Evolutionary conservation across 1,284 basidiomycete genomes (phyloP).

Genomic region (Melanopsichium pennsylvanicum): DNA sequence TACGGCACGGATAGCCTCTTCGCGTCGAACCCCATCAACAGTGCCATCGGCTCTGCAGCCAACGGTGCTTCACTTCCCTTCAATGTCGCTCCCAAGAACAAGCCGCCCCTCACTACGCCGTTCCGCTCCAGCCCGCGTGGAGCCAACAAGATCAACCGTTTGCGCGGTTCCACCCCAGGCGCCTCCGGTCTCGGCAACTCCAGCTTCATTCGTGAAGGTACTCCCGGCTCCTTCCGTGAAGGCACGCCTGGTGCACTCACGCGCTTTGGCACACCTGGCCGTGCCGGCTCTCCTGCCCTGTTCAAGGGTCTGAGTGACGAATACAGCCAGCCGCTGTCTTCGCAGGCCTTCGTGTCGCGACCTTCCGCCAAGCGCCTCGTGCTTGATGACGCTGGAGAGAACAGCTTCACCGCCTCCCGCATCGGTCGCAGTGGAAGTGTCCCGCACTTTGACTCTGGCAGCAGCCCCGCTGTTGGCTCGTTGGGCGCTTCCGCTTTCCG

Average conservation of each 20-base stretch:
- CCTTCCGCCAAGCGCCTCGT: conserved; percentile 94
- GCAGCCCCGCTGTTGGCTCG: conserved; percentile 36
- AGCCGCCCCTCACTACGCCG: conserved; percentile 68
- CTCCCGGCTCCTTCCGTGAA: conserved; percentile 57
- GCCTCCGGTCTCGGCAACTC: conserved; percentile 41
- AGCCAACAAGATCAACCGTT: conserved; percentile 59
- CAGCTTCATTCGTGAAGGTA: conserved; percentile 47
- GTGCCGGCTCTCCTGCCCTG: conserved; percentile 60
- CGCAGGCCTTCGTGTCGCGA: conserved; percentile 74
- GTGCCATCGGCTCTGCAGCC: conserved; percentile 48
- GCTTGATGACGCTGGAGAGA: conserved; percentile 70
- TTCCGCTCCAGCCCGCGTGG: conserved; percentile 66
- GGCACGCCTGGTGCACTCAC: conserved; percentile 52
- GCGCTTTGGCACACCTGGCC: conserved; percentile 36
- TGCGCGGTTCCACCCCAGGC: conserved; percentile 61
- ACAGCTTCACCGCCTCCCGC: conserved; percentile 38
- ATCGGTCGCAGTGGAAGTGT: conserved; percentile 45
- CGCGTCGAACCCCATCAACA: conserved; percentile 48
- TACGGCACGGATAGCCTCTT: conserved; percentile 79
- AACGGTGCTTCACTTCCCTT: conserved; percentile 59
- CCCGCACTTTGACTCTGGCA: conserved; percentile 33
- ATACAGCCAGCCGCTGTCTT: conserved; percentile 49
- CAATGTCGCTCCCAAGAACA: conserved; percentile 66
- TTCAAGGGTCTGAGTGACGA: conserved; percentile 72
- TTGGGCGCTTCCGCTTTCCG: conserved; percentile 38